Evolutionary conservation across 2,329 filamentous ascomycete genomes (phyloP).

Genomic region (Byssochlamys sp.): DNA sequence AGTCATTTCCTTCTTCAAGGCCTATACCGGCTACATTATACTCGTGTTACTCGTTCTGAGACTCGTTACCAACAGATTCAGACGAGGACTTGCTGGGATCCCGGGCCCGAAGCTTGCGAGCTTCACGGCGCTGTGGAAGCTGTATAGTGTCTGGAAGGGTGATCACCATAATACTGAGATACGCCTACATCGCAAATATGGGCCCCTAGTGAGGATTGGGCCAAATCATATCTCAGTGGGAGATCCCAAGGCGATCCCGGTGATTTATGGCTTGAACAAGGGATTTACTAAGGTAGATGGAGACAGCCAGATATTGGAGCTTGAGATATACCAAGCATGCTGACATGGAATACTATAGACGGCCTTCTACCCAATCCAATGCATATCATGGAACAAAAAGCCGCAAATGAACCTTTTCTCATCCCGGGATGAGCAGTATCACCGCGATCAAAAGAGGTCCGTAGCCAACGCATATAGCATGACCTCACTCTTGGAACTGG

Average conservation of each 20-base stretch:
- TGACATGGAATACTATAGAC: slow-evolving; percentile 2
- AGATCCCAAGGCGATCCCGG: slow-evolving; percentile 62
- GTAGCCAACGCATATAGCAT: slow-evolving; percentile 21
- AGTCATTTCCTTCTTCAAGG: neutral
- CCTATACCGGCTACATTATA: neutral
- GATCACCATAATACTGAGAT: slow-evolving; percentile 9
- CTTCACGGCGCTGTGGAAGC: slow-evolving; percentile 11
- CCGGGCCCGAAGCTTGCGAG: slow-evolving; percentile 7
- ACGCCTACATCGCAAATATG: slow-evolving; percentile 24
- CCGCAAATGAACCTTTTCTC: slow-evolving; percentile 16
- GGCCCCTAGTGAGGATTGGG: slow-evolving; percentile 21
- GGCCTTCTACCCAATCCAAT: slow-evolving; percentile 14
- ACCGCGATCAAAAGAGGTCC: slow-evolving; percentile 10
- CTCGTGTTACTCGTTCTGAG: slow-evolving; percentile 1
- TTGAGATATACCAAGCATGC: too few species aligned
- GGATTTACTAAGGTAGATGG: slow-evolving; percentile 61
- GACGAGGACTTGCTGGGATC: slow-evolving; percentile 5
- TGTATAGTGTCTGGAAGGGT: slow-evolving; percentile 11
- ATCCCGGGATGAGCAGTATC: slow-evolving; percentile 11
- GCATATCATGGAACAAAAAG: slow-evolving; percentile 13
- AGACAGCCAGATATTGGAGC: neutral
- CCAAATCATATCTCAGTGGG: slow-evolving; percentile 54
- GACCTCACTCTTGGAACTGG: slow-evolving; percentile 17
- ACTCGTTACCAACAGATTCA: slow-evolving; percentile 5
- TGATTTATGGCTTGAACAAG: slow-evolving; percentile 77